phyloP scores from a whole-genome alignment of 192 early-diverging fungal species.

The Backusella westeae region DNA sequence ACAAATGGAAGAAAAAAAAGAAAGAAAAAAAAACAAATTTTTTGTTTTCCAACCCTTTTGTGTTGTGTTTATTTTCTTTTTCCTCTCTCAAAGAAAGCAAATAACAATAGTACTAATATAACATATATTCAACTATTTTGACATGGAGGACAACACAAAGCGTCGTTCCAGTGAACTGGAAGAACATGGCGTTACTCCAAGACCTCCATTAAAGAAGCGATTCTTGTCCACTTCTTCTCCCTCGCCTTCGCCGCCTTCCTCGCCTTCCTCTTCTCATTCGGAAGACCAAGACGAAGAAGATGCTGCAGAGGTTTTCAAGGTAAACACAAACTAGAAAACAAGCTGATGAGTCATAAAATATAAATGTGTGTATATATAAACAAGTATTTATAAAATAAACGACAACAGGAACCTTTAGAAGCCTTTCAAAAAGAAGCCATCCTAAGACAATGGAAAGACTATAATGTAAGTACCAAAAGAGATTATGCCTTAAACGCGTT shows the following conservation, averaged over 20 bases:
- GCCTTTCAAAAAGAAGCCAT: constrained; percentile 11
- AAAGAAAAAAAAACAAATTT: neutral
- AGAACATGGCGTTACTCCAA: constrained; percentile 16
- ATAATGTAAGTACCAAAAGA: neutral
- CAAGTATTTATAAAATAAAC: neutral
- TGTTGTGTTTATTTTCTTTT: neutral
- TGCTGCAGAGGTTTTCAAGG: constrained; percentile 24
- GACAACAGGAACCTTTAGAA: neutral
- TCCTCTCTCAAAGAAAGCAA: neutral
- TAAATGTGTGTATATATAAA: too few species aligned
- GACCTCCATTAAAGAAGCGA: constrained; percentile 27
- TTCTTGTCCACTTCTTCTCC: constrained; percentile 24
- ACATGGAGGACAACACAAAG: constrained; percentile 23
- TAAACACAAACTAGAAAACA: constrained; percentile 13
- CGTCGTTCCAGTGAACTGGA: constrained; percentile 16
- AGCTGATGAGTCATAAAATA: neutral
- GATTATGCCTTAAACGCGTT: neutral
- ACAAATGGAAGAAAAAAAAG: neutral
- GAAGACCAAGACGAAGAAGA: constrained; percentile 14
- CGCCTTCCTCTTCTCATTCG: neutral
- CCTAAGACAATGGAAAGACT: constrained; percentile 14
- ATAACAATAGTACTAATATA: neutral
- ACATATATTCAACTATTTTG: neutral
- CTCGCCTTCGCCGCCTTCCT: constrained; percentile 5
- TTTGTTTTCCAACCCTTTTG: neutral